Conservation (phyloP, 345 rosid species). For the Lagerstroemia speciosa region DNA sequence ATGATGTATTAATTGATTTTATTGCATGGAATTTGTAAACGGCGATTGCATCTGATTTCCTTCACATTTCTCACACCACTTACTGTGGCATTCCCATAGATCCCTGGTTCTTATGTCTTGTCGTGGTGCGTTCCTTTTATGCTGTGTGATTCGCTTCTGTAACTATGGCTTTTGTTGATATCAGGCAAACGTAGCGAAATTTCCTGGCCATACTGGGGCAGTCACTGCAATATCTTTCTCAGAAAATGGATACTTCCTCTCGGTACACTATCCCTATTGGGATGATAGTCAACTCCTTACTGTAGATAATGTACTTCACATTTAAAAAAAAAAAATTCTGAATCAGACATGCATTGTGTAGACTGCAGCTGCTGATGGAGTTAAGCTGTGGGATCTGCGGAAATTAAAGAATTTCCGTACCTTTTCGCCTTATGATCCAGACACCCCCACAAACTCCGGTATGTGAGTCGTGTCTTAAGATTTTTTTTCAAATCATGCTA, state of each 20-base stretch:
- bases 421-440: slow-evolving; percentile 42
- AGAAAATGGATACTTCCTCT: slow-evolving; percentile 94
- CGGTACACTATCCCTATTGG: slow-evolving; percentile 34
- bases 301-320: no score
- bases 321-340: no score
- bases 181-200: slow-evolving; percentile 82
- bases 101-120: not conserved
- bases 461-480: slow-evolving; percentile 1
- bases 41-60: no score
- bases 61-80: no score
- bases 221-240: slow-evolving; percentile 95
- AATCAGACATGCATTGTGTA: slow-evolving; percentile 23
- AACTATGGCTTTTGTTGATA: not conserved
- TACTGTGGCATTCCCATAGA: no score
- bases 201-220: slow-evolving; percentile 77
- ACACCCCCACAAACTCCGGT: slow-evolving; percentile 82
- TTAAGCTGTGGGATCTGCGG: slow-evolving; percentile 93
- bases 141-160: not conserved
- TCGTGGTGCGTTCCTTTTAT: not conserved
- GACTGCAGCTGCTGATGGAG: slow-evolving; percentile 95
- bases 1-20: no score
- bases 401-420: slow-evolving; percentile 86
- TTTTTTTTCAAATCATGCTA: no score
- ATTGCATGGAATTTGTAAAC: no score
- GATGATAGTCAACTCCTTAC: not conserved